Evolutionary conservation across 2,329 filamentous ascomycete genomes (phyloP).

Genomic region (Stenocarpella maydis): DNA sequence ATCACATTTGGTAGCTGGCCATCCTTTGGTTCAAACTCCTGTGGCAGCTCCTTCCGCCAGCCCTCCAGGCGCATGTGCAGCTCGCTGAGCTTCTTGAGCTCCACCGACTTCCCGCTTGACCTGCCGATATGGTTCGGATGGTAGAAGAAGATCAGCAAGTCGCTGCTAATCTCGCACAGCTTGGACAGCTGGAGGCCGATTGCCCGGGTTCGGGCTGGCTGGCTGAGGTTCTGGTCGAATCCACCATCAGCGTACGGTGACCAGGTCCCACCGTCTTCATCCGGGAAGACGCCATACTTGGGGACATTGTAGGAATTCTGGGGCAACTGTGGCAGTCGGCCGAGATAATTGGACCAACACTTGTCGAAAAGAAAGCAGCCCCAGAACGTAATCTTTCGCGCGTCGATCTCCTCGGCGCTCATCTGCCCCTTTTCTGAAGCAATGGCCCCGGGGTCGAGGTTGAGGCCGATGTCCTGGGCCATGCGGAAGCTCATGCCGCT

Average conservation of each 20-base stretch:
- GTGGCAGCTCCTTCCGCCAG: conserved; percentile 85
- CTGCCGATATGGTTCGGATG: conserved; percentile 74
- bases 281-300: conserved; percentile 89
- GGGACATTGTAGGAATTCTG: conserved; percentile 82
- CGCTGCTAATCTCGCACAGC: conserved; percentile 92
- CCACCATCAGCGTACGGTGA: conserved; percentile 88
- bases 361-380: conserved; percentile 99
- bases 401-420: conserved; percentile 86
- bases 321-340: conserved; percentile 86
- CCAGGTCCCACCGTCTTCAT: conserved; percentile 88
- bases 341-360: conserved; percentile 97
- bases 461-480: conserved; percentile 92
- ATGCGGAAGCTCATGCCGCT: conserved; percentile 98
- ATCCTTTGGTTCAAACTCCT: conserved; percentile 88
- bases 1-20: conserved; percentile 86
- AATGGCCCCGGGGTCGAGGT: conserved; percentile 79
- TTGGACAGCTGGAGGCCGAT: conserved; percentile 82
- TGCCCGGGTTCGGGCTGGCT: conserved; percentile 84
- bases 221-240: conserved; percentile 74
- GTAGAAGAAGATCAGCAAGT: conserved; percentile 90
- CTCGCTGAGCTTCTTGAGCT: conserved; percentile 92
- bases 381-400: conserved; percentile 92
- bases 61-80: conserved; percentile 88
- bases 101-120: conserved; percentile 77
- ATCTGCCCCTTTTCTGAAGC: conserved; percentile 65